Evolutionary conservation across 2,329 filamentous ascomycete genomes (phyloP).

Genomic region (Scytalidium lignicola): DNA sequence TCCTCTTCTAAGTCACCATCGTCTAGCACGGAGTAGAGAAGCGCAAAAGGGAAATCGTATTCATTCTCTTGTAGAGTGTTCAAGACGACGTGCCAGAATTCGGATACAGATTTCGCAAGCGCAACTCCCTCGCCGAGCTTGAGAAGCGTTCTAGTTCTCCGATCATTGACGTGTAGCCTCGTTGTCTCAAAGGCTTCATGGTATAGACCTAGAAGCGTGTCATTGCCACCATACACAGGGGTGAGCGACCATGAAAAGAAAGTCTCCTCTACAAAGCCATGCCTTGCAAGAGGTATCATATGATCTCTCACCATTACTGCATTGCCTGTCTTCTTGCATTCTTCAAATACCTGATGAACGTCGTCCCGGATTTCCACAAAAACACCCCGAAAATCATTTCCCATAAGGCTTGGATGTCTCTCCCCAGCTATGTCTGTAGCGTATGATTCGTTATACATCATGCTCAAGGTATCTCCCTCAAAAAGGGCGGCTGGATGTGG

Average conservation of each 20-base stretch:
- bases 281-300: constrained; percentile 64
- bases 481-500: constrained; percentile 71
- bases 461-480: constrained; percentile 61
- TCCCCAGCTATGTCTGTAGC: constrained; percentile 64
- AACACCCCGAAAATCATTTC: constrained; percentile 36
- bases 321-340: constrained; percentile 63
- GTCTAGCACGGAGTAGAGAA: constrained; percentile 71
- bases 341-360: constrained; percentile 62
- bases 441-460: constrained; percentile 69
- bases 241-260: constrained; percentile 82
- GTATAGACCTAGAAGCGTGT: constrained; percentile 68
- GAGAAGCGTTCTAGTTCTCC: constrained; percentile 70
- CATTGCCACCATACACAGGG: constrained; percentile 67
- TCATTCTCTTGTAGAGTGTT: constrained; percentile 67
- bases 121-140: constrained; percentile 72
- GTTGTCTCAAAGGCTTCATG: constrained; percentile 81
- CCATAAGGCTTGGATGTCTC: constrained; percentile 71
- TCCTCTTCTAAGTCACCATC: constrained; percentile 48
- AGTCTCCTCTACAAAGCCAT: constrained; percentile 68
- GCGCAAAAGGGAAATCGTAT: constrained; percentile 67
- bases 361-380: constrained; percentile 73
- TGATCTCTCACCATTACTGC: constrained; percentile 80
- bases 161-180: constrained; percentile 65
- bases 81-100: constrained; percentile 67
- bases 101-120: constrained; percentile 61